Conservation (phyloP, 2,329 filamentous ascomycete species). For the Neonectria faginata region DNA sequence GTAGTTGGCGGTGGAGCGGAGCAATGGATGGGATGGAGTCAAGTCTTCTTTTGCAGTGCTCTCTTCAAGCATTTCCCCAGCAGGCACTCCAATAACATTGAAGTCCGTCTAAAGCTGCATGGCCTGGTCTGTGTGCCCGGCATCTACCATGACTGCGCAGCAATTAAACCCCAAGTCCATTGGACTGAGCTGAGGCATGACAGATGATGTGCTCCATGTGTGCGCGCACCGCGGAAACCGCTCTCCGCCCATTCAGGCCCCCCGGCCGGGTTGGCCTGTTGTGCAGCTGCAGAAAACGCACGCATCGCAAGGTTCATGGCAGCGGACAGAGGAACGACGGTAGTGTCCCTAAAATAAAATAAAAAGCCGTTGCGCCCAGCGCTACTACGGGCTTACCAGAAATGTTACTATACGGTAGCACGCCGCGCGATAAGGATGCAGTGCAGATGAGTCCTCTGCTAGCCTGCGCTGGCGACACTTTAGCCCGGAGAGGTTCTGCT, state of each 20-base stretch:
- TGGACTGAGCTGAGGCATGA: background rate
- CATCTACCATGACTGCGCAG: background rate
- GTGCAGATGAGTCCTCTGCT: background rate
- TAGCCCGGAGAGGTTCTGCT: background rate
- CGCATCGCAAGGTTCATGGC: background rate
- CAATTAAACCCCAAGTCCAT: background rate
- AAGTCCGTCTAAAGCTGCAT: background rate
- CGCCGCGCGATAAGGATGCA: background rate
- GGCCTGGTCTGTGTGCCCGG: background rate
- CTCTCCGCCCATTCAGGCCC: background rate
- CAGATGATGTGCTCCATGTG: background rate
- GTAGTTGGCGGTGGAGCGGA: background rate
- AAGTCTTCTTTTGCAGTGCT: background rate
- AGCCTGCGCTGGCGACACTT: background rate
- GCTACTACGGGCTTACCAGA: background rate
- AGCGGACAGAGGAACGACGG: no score
- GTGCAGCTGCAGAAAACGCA: background rate
- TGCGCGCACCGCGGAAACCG: background rate
- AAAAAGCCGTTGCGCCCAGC: no score
- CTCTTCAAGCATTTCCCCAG: slow-evolving; percentile 20
- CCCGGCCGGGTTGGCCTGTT: background rate
- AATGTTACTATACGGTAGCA: background rate
- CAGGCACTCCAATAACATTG: slow-evolving; percentile 7
- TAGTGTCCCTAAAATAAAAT: no score
- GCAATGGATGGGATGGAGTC: slow-evolving; percentile 3